These are phyloP conservation scores for Spathaspora gorwiae DNA, from an alignment of 805 yeast genomes.

Conservation along the genomic window DNA sequence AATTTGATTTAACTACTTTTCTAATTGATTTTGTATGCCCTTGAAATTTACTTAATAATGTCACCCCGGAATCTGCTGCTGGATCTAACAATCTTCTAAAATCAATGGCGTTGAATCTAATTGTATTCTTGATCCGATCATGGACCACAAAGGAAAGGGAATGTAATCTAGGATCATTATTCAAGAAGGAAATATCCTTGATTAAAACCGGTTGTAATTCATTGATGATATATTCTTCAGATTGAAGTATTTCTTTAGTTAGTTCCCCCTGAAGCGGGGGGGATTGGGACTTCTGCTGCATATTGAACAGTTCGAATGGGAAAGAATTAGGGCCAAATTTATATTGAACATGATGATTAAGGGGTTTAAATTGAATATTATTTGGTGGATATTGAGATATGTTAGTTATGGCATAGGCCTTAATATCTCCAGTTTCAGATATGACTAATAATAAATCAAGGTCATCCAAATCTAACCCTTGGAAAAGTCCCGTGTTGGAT, in stretches of 20 bases:
- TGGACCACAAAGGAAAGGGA: slow-evolving; percentile 25
- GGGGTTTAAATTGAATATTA: slow-evolving; percentile 37
- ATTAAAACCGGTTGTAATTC: slow-evolving; percentile 15
- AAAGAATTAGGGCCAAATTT: slow-evolving; percentile 11
- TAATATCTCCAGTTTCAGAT: slow-evolving; percentile 37
- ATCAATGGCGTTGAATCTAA: slow-evolving; percentile 21
- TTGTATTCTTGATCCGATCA: slow-evolving; percentile 32
- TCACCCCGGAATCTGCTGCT: slow-evolving; percentile 9
- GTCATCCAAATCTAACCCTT: slow-evolving; percentile 7
- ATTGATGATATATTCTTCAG: slow-evolving; percentile 10
- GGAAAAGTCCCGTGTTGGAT: not conserved
- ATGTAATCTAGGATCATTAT: slow-evolving; percentile 6
- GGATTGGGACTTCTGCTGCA: too few species aligned
- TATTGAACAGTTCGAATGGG: slow-evolving; percentile 6
- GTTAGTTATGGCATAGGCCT: slow-evolving; percentile 46
- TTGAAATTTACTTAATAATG: slow-evolving; percentile 51
- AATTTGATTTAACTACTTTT: slow-evolving; percentile 56
- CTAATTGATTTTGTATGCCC: slow-evolving; percentile 85
- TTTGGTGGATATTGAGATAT: slow-evolving; percentile 54
- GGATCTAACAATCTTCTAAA: slow-evolving; percentile 7
- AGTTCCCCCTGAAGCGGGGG: too few species aligned
- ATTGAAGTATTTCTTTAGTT: slow-evolving; percentile 6
- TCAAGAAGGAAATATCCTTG: slow-evolving; percentile 10
- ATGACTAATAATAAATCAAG: slow-evolving; percentile 37
- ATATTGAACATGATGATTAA: slow-evolving; percentile 16